phyloP scores from a whole-genome alignment of 495 filamentous ascomycete species.

The Echria macrotheca region DNA sequence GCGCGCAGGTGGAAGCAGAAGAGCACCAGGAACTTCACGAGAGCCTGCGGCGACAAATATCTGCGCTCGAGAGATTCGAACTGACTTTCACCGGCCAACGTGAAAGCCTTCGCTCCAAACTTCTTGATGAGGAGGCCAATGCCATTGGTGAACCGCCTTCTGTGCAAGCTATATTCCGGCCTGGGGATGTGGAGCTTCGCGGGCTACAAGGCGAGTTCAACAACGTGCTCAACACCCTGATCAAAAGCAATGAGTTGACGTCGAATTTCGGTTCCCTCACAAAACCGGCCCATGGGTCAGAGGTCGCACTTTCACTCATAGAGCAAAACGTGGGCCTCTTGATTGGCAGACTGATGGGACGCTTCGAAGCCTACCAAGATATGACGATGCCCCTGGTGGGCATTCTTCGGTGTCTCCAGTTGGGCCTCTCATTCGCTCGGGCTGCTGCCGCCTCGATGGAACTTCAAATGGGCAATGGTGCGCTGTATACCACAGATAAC shows the following conservation, averaged over 20 bases:
- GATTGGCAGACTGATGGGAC: conserved; percentile 54
- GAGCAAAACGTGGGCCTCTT: conserved; percentile 68
- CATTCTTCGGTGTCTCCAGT: conserved; percentile 73
- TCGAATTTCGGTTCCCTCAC: conserved; percentile 28
- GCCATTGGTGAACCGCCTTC: conserved; percentile 57
- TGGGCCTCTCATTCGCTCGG: conserved; percentile 62
- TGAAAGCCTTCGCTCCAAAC: conserved; percentile 54
- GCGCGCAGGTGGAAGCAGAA: conserved; percentile 63
- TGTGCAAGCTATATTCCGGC: conserved; percentile 59
- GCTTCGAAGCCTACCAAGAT: conserved; percentile 77
- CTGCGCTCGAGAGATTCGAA: conserved; percentile 61
- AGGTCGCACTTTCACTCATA: conserved; percentile 51
- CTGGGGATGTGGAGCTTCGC: conserved; percentile 57
- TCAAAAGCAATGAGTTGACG: conserved; percentile 49
- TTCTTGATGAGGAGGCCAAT: conserved; percentile 54
- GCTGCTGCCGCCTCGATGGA: conserved; percentile 28
- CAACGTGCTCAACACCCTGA: conserved; percentile 63
- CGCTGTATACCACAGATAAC: conserved; percentile 21
- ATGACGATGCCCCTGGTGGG: conserved; percentile 71
- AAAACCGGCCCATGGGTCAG: conserved; percentile 19
- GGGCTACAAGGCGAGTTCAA: conserved; percentile 77
- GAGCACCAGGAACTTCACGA: conserved; percentile 53
- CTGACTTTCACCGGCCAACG: conserved; percentile 59
- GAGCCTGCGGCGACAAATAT: conserved; percentile 51
- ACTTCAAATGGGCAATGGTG: no score